These are phyloP conservation scores for Draba incana DNA, from an alignment of 345 rosid species.

Conservation along the genomic window DNA sequence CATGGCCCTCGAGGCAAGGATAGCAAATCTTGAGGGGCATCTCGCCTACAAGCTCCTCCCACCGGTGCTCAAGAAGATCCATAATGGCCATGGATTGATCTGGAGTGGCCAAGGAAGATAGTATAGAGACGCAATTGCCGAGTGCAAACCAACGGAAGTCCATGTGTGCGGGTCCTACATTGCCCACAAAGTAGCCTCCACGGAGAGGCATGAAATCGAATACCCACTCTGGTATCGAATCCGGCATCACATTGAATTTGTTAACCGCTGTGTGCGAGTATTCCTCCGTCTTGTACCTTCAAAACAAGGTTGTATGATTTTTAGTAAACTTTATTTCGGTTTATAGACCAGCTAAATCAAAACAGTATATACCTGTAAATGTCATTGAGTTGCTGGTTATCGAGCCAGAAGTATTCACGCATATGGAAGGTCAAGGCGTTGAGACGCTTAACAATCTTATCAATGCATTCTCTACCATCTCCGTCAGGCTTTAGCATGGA, in stretches of 20 bases:
- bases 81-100: slow-evolving; percentile 77
- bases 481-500: slow-evolving; percentile 72
- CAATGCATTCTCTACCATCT: slow-evolving; percentile 69
- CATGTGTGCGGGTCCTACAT: slow-evolving; percentile 79
- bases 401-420: slow-evolving; percentile 76
- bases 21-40: slow-evolving; percentile 72
- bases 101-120: slow-evolving; percentile 70
- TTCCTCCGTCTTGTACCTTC: slow-evolving; percentile 66
- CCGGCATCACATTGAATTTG: slow-evolving; percentile 75
- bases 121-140: slow-evolving; percentile 65
- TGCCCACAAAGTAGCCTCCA: slow-evolving; percentile 78
- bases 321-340: neutral
- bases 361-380: slow-evolving; percentile 49
- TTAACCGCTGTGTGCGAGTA: slow-evolving; percentile 77
- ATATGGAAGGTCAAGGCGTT: slow-evolving; percentile 72
- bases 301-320: neutral
- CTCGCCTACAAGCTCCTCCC: slow-evolving; percentile 79
- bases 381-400: slow-evolving; percentile 68
- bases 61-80: slow-evolving; percentile 74
- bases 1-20: slow-evolving; percentile 70
- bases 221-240: slow-evolving; percentile 79
- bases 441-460: slow-evolving; percentile 64
- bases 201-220: slow-evolving; percentile 70
- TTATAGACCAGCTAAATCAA: neutral
- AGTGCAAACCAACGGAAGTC: slow-evolving; percentile 73